Evolutionary conservation across 2,329 filamentous ascomycete genomes (phyloP), one percentile per base, ranked within the genome.

Genomic region (Aspergillus fijiensis): DNA sequence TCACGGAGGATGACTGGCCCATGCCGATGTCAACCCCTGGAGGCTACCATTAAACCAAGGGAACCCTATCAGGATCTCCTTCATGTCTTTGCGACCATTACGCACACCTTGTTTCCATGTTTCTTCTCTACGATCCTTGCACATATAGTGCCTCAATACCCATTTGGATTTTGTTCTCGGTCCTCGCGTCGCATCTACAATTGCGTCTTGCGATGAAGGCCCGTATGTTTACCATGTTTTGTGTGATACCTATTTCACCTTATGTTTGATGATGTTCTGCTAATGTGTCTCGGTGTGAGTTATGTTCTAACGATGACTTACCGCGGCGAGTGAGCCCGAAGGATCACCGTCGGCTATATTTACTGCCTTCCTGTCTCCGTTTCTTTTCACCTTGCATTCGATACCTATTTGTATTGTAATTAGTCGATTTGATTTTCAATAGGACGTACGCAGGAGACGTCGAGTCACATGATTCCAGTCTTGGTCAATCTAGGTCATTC

Each of bases 1-100:
- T 99, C 70, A 99, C 95, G 16, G 95, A 99, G 78, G 95, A 99
- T 71, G 94, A 97, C 80, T 99, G 95, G 95, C 92, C 93, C 2
- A 82, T 85, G 75, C 81, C 83, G 19, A 62, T 70, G 49, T 19
- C 55, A 51, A 47, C 64, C 48, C 59, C 64, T 31, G 60, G 62
- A 11, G 73, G 67, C 51, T 77, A 76, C 67, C 74, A 69, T 58
- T 65, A 55, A 55, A n/a, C 6, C 25, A 23, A 23, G 6, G 39
- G 21, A 53, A 5, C 35, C 2, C 21, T 45, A 54, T 49, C 25
- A 29, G 12, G 14, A 29, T 27, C 19, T 54, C 51, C 42, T 48
- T 19, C 35, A 53, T 60, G 23, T 49, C 31, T 60, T 49, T 55
- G 52, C 52, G 49, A 65, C 61, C 64, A 64, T 64, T 64, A 61